A percentile compares a stretch with the other conserved stretches of the same genome.
These are phyloP conservation scores for Evernia prunastri DNA, from an alignment of 495 filamentous ascomycete genomes.

Conservation along the genomic window DNA sequence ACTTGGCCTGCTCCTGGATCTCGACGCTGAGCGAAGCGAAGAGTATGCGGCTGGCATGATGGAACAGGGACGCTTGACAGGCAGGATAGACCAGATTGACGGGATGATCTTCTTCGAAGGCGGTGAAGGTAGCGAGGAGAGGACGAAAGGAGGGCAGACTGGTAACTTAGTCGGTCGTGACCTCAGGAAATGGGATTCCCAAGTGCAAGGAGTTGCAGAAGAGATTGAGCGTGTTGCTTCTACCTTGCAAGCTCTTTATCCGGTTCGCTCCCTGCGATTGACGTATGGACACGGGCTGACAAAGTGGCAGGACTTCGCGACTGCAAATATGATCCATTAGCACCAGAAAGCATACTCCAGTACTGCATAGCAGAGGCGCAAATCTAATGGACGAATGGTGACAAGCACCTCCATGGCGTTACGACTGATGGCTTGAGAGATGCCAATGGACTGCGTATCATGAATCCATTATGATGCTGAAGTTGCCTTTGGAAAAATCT, in stretches of 20 bases:
- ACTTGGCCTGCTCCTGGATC: conserved; percentile 67
- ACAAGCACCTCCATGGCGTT: not conserved
- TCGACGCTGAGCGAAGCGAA: conserved; percentile 79
- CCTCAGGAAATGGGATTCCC: conserved; percentile 80
- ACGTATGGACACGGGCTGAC: not conserved
- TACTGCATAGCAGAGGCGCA: not conserved
- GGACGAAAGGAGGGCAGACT: conserved; percentile 47
- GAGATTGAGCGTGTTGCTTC: conserved; percentile 82
- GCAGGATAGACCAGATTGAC: conserved; percentile 92
- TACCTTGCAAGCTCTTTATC: conserved; percentile 63
- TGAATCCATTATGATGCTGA: not conserved
- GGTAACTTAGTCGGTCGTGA: conserved; percentile 57
- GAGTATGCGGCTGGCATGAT: conserved; percentile 91
- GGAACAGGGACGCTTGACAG: conserved; percentile 79
- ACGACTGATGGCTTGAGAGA: not conserved
- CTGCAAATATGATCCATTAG: not conserved
- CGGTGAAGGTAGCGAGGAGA: conserved; percentile 58
- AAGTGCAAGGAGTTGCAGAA: conserved; percentile 77
- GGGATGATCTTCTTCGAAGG: conserved; percentile 78
- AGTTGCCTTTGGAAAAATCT: not conserved
- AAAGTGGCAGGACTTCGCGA: not conserved
- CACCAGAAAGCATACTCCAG: not conserved
- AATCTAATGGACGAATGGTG: not conserved
- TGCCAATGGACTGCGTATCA: not conserved
- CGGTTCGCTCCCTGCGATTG: conserved; percentile 30